These are phyloP conservation scores for Aureobasidium pullulans DNA, from an alignment of 2,329 filamentous ascomycete species.

Conservation along the genomic window DNA sequence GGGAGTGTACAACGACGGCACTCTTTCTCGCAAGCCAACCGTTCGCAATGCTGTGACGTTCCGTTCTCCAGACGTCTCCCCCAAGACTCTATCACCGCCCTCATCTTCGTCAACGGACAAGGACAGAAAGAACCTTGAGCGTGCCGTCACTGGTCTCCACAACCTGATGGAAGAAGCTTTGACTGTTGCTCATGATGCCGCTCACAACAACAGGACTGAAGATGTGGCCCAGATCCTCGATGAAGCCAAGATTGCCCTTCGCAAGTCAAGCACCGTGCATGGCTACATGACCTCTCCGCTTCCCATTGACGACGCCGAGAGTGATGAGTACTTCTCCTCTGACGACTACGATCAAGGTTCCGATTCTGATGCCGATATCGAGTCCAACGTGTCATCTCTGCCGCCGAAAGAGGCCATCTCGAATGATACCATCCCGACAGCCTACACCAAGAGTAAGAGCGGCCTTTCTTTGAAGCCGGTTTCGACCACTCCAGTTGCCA, in stretches of 20 bases:
- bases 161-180: constrained; percentile 37
- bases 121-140: constrained; percentile 16
- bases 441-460: constrained; percentile 13
- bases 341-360: constrained; percentile 13
- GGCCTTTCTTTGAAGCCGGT: neutral
- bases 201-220: constrained; percentile 26
- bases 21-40: constrained; percentile 7
- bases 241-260: constrained; percentile 30
- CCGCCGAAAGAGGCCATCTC: neutral
- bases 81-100: constrained; percentile 14
- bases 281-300: constrained; percentile 15
- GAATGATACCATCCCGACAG: constrained; percentile 3
- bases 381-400: constrained; percentile 4
- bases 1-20: constrained; percentile 10
- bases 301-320: constrained; percentile 15
- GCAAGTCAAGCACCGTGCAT: constrained; percentile 22
- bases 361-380: constrained; percentile 15
- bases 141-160: constrained; percentile 34
- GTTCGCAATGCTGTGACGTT: neutral
- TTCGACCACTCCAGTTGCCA: neutral
- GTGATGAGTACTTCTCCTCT: constrained; percentile 8
- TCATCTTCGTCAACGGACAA: constrained; percentile 15
- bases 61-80: constrained; percentile 14
- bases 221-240: constrained; percentile 35
- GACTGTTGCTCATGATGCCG: constrained; percentile 28